Conservation (phyloP, 768 basidiomycete genomes). For the Daedaleopsis sinensis region DNA sequence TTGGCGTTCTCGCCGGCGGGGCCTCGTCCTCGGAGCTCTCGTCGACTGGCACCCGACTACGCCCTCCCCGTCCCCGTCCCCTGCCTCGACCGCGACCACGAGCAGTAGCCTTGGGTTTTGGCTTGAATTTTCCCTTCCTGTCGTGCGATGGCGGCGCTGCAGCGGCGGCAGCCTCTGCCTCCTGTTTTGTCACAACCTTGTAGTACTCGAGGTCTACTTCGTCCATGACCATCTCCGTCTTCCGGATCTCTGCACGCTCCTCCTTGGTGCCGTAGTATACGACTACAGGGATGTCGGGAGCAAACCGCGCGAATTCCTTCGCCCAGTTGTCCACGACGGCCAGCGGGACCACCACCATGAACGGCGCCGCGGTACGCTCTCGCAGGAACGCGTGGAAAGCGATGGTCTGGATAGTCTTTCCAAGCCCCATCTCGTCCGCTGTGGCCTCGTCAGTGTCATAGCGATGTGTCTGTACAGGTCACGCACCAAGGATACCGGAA, state of each 20-base stretch:
- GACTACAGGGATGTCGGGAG: slow-evolving; percentile 80
- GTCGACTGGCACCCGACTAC: slow-evolving; percentile 3
- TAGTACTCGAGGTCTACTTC: slow-evolving; percentile 30
- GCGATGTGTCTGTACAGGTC: neutral
- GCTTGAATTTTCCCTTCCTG: slow-evolving; percentile 25
- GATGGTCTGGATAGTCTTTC: slow-evolving; percentile 95
- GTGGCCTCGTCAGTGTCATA: slow-evolving; percentile 21
- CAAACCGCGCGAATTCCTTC: slow-evolving; percentile 83
- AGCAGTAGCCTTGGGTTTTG: neutral
- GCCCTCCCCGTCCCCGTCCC: neutral
- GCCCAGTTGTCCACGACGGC: slow-evolving; percentile 94
- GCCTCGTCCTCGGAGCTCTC: slow-evolving; percentile 11
- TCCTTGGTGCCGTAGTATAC: slow-evolving; percentile 89
- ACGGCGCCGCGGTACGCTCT: slow-evolving; percentile 70
- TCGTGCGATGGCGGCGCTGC: slow-evolving; percentile 21
- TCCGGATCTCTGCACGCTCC: slow-evolving; percentile 79
- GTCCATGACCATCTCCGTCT: slow-evolving; percentile 53
- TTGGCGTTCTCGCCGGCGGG: neutral
- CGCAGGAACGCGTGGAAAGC: slow-evolving; percentile 91
- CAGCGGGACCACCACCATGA: slow-evolving; percentile 90
- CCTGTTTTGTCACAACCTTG: slow-evolving; percentile 17
- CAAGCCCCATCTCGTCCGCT: slow-evolving; percentile 97
- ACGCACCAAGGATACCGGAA: slow-evolving; percentile 73
- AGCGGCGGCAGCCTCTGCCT: slow-evolving; percentile 29
- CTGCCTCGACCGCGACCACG: slow-evolving; percentile 1